phyloP scores from a whole-genome alignment of 257 asterid species.

The Rhazya stricta region DNA sequence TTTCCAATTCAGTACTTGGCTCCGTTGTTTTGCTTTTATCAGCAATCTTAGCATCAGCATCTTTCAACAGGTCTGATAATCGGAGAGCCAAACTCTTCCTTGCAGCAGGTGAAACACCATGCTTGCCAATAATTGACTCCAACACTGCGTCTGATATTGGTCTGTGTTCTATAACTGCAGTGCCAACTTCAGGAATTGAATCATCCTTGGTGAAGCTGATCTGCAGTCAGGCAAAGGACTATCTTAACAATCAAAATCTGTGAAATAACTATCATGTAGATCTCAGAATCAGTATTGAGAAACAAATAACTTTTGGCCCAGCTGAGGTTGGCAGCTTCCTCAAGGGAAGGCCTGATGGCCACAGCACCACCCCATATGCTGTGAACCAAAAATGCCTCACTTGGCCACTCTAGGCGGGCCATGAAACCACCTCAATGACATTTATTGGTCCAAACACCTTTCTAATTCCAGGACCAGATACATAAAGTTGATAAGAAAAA shows the following conservation, averaged over 20 bases:
- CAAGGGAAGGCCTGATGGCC: background rate
- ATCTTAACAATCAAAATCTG: background rate
- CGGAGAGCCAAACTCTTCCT: slow-evolving; percentile 58
- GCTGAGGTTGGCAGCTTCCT: background rate
- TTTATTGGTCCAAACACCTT: background rate
- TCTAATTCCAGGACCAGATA: background rate
- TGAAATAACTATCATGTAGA: too few species aligned
- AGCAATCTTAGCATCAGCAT: slow-evolving; percentile 1
- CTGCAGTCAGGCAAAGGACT: slow-evolving; percentile 29
- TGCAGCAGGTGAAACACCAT: slow-evolving; percentile 76
- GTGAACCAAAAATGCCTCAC: background rate
- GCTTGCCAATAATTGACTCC: slow-evolving; percentile 76
- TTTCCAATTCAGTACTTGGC: background rate
- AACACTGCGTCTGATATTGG: slow-evolving; percentile 66
- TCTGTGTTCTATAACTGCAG: slow-evolving; percentile 54
- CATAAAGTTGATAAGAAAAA: background rate
- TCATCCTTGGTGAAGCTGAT: slow-evolving; percentile 64
- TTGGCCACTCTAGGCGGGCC: background rate
- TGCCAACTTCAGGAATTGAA: slow-evolving; percentile 36
- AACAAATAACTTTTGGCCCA: background rate
- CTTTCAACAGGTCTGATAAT: slow-evolving; percentile 42
- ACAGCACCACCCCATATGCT: background rate
- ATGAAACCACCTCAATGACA: background rate
- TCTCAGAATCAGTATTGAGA: background rate
- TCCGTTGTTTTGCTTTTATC: slow-evolving; percentile 1